Evolutionary conservation across 2,329 filamentous ascomycete species (phyloP).

Genomic region (Pyricularia sp.): DNA sequence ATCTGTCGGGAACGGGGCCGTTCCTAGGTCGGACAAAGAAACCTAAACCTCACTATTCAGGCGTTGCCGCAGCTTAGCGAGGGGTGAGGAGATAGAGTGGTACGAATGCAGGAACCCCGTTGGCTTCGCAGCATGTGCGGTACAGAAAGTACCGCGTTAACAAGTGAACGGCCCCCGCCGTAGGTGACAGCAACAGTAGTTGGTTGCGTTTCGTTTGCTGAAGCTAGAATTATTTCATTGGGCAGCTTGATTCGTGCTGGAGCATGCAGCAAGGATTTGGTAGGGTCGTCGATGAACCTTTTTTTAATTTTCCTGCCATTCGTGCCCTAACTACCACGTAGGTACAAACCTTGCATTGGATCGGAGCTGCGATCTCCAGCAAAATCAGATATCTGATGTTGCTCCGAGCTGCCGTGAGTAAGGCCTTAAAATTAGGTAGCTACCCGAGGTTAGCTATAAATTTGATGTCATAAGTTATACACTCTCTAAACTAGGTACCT

Average conservation of each 20-base stretch:
- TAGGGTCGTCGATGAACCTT: not conserved
- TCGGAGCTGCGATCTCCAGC: not conserved
- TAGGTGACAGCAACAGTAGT: not conserved
- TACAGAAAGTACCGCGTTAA: not conserved
- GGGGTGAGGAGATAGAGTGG: not conserved
- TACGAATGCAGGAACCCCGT: not conserved
- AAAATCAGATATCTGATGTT: not conserved
- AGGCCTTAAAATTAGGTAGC: not conserved
- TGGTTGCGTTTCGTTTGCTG: not conserved
- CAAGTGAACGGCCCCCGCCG: not conserved
- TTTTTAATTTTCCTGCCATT: not conserved
- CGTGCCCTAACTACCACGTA: not conserved
- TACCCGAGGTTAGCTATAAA: not conserved
- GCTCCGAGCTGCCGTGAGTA: not conserved
- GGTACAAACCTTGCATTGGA: not conserved
- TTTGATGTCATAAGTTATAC: not conserved
- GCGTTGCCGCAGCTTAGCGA: not conserved
- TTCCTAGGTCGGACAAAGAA: not conserved
- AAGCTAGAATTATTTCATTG: not conserved
- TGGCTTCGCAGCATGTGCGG: not conserved
- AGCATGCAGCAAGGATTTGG: constrained; percentile 1
- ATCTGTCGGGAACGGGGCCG: not conserved
- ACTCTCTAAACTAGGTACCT: no score
- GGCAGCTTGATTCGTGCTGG: not conserved
- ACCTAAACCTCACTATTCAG: not conserved